Evolutionary conservation across 2,329 filamentous ascomycete genomes (phyloP).

Genomic region (Xylaria sp.): DNA sequence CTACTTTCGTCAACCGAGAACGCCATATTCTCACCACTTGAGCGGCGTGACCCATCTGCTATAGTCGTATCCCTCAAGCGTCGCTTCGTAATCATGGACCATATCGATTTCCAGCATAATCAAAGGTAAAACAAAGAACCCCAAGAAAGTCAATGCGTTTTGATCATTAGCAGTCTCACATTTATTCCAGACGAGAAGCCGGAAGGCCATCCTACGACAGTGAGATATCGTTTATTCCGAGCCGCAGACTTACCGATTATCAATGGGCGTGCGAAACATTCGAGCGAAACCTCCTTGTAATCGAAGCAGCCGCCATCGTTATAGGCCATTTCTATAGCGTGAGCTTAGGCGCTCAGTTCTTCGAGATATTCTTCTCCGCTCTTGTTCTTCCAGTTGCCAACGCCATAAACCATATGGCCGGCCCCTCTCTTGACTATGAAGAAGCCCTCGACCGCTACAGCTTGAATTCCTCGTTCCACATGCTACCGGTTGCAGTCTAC

Average conservation of each 20-base stretch:
- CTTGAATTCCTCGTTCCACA: background rate
- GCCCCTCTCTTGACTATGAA: background rate
- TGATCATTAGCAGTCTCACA: background rate
- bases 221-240: background rate
- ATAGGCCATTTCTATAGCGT: background rate
- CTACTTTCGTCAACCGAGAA: background rate
- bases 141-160: background rate
- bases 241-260: background rate
- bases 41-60: background rate
- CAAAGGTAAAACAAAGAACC: background rate
- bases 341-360: background rate
- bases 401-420: background rate
- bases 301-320: background rate
- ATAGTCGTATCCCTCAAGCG: background rate
- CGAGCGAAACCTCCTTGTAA: background rate
- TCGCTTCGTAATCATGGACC: background rate
- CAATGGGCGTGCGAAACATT: background rate
- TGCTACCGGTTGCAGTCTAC: background rate
- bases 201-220: background rate
- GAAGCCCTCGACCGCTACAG: background rate
- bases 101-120: background rate
- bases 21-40: background rate
- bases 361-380: background rate
- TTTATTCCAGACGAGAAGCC: background rate
- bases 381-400: background rate